A percentile compares a stretch with the other conserved stretches of the same genome.
phyloP scores from a whole-genome alignment of 441 rosid species.

The Gossypium schwendimanii region DNA sequence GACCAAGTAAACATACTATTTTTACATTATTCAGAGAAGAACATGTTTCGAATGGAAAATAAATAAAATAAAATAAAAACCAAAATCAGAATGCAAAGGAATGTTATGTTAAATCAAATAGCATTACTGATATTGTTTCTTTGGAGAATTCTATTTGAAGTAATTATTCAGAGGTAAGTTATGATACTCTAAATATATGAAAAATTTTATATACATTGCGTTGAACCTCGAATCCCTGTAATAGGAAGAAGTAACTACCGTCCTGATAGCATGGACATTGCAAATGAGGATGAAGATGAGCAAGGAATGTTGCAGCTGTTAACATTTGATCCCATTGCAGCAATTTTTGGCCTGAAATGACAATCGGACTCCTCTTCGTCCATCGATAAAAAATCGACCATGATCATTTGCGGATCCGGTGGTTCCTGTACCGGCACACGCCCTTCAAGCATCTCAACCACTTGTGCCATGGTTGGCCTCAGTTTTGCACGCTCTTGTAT shows the following conservation, averaged over 20 bases:
- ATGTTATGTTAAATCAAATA: neutral
- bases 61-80: too few relatives aligned
- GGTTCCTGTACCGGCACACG: conserved; percentile 50
- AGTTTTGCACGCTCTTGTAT: conserved; percentile 58
- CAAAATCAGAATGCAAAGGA: neutral
- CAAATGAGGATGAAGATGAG: conserved; percentile 31
- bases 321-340: conserved; percentile 20
- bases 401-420: conserved; percentile 53
- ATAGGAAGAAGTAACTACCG: conserved; percentile 26
- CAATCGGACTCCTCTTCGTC: conserved; percentile 29
- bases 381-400: conserved; percentile 51
- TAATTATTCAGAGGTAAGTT: neutral
- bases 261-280: conserved; percentile 53
- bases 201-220: too few relatives aligned
- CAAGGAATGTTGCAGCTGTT: conserved; percentile 22
- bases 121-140: neutral
- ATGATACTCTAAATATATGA: neutral
- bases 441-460: conserved; percentile 82
- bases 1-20: too few relatives aligned
- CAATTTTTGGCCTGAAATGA: conserved; percentile 11
- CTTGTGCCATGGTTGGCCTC: conserved; percentile 59
- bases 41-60: too few relatives aligned
- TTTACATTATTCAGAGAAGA: too few relatives aligned
- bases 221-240: too few relatives aligned
- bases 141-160: neutral